These are phyloP conservation scores for Brassica nigra DNA, from an alignment of 345 rosid species.

Conservation along the genomic window DNA sequence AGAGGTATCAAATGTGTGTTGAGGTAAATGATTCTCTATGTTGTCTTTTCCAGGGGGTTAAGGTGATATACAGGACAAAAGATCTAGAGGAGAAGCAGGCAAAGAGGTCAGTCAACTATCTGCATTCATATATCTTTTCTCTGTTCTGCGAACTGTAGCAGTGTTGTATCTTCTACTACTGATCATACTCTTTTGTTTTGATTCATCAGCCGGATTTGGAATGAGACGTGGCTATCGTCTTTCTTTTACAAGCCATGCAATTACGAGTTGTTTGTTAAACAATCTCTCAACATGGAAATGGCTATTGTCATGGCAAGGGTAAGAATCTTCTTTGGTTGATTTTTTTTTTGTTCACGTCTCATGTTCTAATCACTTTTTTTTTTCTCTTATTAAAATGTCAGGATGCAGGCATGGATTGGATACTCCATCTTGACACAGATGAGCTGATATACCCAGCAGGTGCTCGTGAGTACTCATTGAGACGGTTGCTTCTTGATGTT, in stretches of 20 bases:
- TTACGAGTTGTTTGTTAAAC: slow-evolving; percentile 95
- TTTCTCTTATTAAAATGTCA: slow-evolving; percentile 37
- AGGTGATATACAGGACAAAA: slow-evolving; percentile 78
- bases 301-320: slow-evolving; percentile 99
- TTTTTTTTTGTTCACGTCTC: slow-evolving; percentile 1
- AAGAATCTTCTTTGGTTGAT: slow-evolving; percentile 42
- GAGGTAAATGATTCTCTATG: not conserved
- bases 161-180: slow-evolving; percentile 18
- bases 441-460: slow-evolving; percentile 94
- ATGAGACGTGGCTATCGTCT: slow-evolving; percentile 92
- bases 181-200: not conserved
- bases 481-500: slow-evolving; percentile 77
- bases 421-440: slow-evolving; percentile 93
- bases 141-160: not conserved
- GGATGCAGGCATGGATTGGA: slow-evolving; percentile 94
- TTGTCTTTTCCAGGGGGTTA: slow-evolving; percentile 66
- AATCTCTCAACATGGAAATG: slow-evolving; percentile 99
- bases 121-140: not conserved
- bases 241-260: slow-evolving; percentile 98
- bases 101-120: slow-evolving; percentile 56
- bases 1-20: slow-evolving; percentile 15
- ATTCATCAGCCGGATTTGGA: slow-evolving; percentile 84
- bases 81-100: slow-evolving; percentile 94
- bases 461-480: slow-evolving; percentile 82
- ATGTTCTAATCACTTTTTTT: slow-evolving; percentile 3